A percentile compares a stretch with the other conserved stretches of the same genome.
phyloP scores from a whole-genome alignment of 768 basidiomycete genomes.

The Kwoniella newhampshirensis region DNA sequence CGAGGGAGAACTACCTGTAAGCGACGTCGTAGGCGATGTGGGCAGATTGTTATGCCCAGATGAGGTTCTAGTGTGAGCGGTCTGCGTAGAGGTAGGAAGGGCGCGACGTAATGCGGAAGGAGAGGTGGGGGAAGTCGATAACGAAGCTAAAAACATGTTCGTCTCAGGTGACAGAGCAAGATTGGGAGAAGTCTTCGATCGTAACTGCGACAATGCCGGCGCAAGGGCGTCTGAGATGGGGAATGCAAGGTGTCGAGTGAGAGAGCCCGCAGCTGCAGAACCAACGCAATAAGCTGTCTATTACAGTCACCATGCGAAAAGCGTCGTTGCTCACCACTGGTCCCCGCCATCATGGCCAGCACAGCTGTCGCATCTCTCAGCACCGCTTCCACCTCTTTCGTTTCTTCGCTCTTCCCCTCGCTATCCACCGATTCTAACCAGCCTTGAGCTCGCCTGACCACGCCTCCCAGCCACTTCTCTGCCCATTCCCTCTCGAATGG shows the following conservation, averaged over 20 bases:
- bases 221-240: slow-evolving; percentile 34
- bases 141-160: slow-evolving; percentile 29
- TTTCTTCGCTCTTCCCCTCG: slow-evolving; percentile 4
- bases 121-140: slow-evolving; percentile 36
- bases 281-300: not conserved
- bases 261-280: slow-evolving; percentile 38
- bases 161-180: slow-evolving; percentile 38
- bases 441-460: slow-evolving; percentile 44
- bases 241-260: slow-evolving; percentile 47
- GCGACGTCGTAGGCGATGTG: not conserved
- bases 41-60: not conserved
- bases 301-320: too few species aligned
- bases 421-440: slow-evolving; percentile 43
- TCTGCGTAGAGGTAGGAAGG: slow-evolving; percentile 4
- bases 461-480: slow-evolving; percentile 49
- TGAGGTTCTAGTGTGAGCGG: slow-evolving; percentile 1
- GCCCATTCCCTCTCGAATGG: slow-evolving; percentile 52
- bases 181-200: slow-evolving; percentile 13
- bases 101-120: slow-evolving; percentile 11
- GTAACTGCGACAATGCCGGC: slow-evolving; percentile 17
- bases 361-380: slow-evolving; percentile 48
- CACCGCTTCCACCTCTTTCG: slow-evolving; percentile 37
- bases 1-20: not conserved
- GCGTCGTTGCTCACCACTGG: slow-evolving; percentile 47
- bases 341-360: slow-evolving; percentile 51